Conservation (phyloP, 176 grass and related monocot genomes). For the Calamus simplicifolius region DNA sequence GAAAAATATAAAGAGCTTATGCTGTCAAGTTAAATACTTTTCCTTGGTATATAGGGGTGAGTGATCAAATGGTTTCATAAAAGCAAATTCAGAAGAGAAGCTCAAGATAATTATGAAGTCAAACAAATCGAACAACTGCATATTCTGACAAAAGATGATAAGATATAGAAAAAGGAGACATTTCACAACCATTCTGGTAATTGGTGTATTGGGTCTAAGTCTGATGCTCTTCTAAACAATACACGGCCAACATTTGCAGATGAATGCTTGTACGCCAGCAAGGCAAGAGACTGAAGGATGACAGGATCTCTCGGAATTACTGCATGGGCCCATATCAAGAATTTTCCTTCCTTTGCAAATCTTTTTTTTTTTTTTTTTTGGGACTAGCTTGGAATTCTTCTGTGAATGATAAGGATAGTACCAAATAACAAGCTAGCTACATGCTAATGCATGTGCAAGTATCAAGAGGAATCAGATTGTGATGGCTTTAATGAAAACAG, state of each 20-base stretch:
- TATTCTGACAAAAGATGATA: too few species aligned
- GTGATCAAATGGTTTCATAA: too few species aligned
- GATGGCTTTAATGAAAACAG: too few species aligned
- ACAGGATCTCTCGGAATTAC: conserved; percentile 87
- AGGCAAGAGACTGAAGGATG: conserved; percentile 83
- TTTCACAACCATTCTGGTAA: conserved; percentile 89
- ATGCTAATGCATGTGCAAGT: too few species aligned
- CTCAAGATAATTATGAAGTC: too few species aligned
- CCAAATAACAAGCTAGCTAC: too few species aligned
- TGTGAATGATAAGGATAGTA: conserved; percentile 18
- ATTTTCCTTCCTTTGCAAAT: conserved; percentile 80
- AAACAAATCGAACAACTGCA: too few species aligned
- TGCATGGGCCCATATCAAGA: conserved; percentile 88
- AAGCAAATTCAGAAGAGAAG: too few species aligned
- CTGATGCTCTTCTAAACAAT: conserved; percentile 84
- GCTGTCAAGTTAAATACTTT: too few species aligned
- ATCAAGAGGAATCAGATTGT: too few species aligned
- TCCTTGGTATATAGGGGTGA: too few species aligned
- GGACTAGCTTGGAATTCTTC: conserved; percentile 86
- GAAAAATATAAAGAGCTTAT: too few species aligned
- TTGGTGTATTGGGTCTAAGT: conserved; percentile 85
- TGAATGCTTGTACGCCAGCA: conserved; percentile 75
- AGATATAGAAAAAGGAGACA: conserved; percentile 10
- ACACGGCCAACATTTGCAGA: conserved; percentile 67
- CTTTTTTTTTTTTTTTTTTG: conserved; percentile 76